Percentiles rank a stretch among this genome's conserved stretches.
phyloP scores from a whole-genome alignment of 352 stramenopile genomes.

The Aphanomyces cochlioides region DNA sequence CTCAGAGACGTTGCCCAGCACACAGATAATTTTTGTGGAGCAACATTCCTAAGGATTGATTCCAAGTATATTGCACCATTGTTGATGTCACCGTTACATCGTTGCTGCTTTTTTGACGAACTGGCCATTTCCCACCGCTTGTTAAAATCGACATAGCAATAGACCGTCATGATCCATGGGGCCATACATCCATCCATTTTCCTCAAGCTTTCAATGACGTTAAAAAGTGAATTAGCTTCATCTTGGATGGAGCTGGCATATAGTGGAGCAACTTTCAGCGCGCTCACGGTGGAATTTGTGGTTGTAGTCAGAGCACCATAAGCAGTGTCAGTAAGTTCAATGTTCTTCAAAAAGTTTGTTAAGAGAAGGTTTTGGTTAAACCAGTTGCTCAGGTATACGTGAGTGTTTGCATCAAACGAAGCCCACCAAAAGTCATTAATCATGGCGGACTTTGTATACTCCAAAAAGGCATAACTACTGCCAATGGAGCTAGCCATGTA shows the following conservation, averaged over 20 bases:
- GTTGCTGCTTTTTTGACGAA: not conserved
- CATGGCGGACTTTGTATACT: no score
- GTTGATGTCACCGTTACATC: not conserved
- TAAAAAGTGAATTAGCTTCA: conserved; percentile 21
- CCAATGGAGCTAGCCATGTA: conserved; percentile 17
- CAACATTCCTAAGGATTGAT: conserved; percentile 20
- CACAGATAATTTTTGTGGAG: not conserved
- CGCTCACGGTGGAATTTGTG: conserved; percentile 5
- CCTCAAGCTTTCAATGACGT: conserved; percentile 19
- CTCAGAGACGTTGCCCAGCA: conserved; percentile 7
- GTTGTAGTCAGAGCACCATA: not conserved
- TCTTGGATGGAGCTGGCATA: conserved; percentile 22
- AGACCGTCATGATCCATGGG: conserved; percentile 23
- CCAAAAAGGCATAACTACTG: conserved; percentile 12
- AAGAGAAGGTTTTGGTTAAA: no score
- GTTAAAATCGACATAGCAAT: conserved; percentile 28
- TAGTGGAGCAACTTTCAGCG: conserved; percentile 5
- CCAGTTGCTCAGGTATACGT: no score
- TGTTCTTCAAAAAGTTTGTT: no score
- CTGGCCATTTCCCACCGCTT: conserved; percentile 17
- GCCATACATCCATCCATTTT: conserved; percentile 5
- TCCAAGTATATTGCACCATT: conserved; percentile 28
- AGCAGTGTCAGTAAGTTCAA: no score
- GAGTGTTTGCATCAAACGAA: no score
- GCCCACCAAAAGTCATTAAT: no score